Percentiles rank a stretch among this genome's conserved stretches.
These are phyloP conservation scores for Claviceps humidiphila DNA, from an alignment of 2,329 filamentous ascomycete species.

Conservation along the genomic window DNA sequence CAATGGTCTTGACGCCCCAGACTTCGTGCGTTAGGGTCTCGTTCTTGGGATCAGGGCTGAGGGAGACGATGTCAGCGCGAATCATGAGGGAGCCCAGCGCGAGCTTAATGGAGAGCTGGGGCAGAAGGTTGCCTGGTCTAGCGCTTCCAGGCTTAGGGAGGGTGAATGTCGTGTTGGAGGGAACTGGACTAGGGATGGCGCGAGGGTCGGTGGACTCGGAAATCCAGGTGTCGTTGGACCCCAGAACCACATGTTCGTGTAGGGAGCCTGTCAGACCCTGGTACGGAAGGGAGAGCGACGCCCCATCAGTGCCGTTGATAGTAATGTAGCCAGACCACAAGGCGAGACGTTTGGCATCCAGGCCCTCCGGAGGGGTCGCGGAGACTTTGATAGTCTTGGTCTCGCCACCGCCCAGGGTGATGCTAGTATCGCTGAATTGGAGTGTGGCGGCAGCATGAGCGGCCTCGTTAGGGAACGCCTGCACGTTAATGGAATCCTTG, in stretches of 20 bases:
- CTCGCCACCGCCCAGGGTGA: slow-evolving; percentile 3
- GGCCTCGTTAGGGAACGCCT: slow-evolving; percentile 32
- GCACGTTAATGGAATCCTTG: slow-evolving; percentile 21
- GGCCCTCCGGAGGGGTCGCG: neutral
- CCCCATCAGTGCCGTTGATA: slow-evolving; percentile 24
- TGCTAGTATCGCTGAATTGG: slow-evolving; percentile 3
- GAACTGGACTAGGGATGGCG: slow-evolving; percentile 7
- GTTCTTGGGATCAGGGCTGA: slow-evolving; percentile 13
- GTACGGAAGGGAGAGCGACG: slow-evolving; percentile 26
- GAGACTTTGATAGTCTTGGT: slow-evolving; percentile 4
- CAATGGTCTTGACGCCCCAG: slow-evolving; percentile 27
- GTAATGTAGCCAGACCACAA: slow-evolving; percentile 8
- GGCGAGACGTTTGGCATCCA: slow-evolving; percentile 5
- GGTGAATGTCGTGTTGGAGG: slow-evolving; percentile 25
- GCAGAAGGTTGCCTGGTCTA: slow-evolving; percentile 20
- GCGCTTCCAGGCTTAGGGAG: slow-evolving; percentile 27
- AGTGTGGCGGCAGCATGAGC: slow-evolving; percentile 24
- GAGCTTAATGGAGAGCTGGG: slow-evolving; percentile 26
- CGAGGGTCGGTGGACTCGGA: slow-evolving; percentile 14
- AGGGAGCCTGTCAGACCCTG: slow-evolving; percentile 25
- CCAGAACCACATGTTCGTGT: slow-evolving; percentile 16
- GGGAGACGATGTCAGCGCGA: slow-evolving; percentile 31
- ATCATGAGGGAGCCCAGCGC: slow-evolving; percentile 32
- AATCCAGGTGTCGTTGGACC: slow-evolving; percentile 15
- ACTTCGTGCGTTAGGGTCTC: slow-evolving; percentile 14